Evolutionary conservation across 2,329 filamentous ascomycete species (phyloP).

Genomic region (Claviceps sorghi): DNA sequence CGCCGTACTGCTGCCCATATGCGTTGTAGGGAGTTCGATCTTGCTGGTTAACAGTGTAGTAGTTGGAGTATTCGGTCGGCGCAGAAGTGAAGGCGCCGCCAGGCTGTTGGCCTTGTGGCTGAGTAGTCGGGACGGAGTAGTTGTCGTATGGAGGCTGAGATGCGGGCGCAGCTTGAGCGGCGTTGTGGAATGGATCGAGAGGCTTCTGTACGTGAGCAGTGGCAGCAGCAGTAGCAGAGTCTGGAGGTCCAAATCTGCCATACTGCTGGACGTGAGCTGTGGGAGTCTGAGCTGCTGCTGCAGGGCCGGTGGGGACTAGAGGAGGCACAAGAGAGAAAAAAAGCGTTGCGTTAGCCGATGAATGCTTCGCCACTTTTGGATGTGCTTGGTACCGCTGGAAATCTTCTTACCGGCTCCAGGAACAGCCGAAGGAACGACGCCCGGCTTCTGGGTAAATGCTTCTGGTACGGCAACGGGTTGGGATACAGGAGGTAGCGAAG

Average conservation of each 20-base stretch:
- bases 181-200: slow-evolving; percentile 61
- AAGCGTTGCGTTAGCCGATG: slow-evolving; percentile 13
- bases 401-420: slow-evolving; percentile 18
- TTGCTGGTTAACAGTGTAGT: slow-evolving; percentile 65
- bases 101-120: slow-evolving; percentile 42
- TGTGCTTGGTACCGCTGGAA: slow-evolving; percentile 9
- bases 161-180: slow-evolving; percentile 45
- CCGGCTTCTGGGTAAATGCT: slow-evolving; percentile 40
- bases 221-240: slow-evolving; percentile 35
- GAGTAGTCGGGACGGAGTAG: slow-evolving; percentile 43
- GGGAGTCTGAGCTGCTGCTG: slow-evolving; percentile 29
- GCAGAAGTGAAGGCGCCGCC: slow-evolving; percentile 58
- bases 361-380: neutral
- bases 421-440: slow-evolving; percentile 21
- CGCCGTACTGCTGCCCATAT: slow-evolving; percentile 48
- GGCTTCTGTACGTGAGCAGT: slow-evolving; percentile 52
- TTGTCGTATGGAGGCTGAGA: slow-evolving; percentile 45
- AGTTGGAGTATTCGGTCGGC: slow-evolving; percentile 67
- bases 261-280: slow-evolving; percentile 49
- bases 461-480: slow-evolving; percentile 42
- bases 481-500: slow-evolving; percentile 65
- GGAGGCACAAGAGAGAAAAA: neutral
- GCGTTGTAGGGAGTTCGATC: slow-evolving; percentile 68
- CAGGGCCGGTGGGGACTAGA: slow-evolving; percentile 6
- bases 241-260: slow-evolving; percentile 54